A percentile compares a stretch with the other conserved stretches of the same genome.
These are phyloP conservation scores for Eimeria necatrix DNA, from an alignment of 169 alveolate species.

Conservation along the genomic window DNA sequence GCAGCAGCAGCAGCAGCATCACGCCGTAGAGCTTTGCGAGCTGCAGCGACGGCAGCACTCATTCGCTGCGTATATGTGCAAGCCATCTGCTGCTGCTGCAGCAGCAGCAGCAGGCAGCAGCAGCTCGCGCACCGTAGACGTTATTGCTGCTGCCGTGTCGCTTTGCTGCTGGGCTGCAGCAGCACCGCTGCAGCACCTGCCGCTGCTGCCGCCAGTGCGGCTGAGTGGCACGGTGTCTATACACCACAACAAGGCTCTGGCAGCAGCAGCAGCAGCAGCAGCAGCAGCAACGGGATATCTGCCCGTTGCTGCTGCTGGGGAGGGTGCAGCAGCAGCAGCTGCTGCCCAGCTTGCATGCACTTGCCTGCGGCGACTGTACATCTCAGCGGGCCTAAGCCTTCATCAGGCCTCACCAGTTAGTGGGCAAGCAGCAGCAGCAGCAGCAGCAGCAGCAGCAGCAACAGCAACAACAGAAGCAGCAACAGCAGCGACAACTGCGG, in stretches of 20 bases:
- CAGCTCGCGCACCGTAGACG: neutral
- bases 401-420: neutral
- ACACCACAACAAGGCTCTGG: neutral
- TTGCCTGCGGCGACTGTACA: slow-evolving; percentile 65
- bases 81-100: slow-evolving; percentile 41
- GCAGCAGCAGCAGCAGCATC: slow-evolving; percentile 58
- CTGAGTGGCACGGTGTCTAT: slow-evolving; percentile 5
- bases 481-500: neutral
- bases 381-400: slow-evolving; percentile 26
- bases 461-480: slow-evolving; percentile 52
- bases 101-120: slow-evolving; percentile 42
- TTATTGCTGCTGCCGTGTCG: slow-evolving; percentile 59
- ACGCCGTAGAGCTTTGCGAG: slow-evolving; percentile 9
- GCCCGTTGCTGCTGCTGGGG: neutral
- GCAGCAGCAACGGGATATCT: neutral
- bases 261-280: slow-evolving; percentile 62
- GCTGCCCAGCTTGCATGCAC: slow-evolving; percentile 33
- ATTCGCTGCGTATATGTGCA: neutral
- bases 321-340: neutral
- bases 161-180: slow-evolving; percentile 69
- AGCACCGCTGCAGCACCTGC: slow-evolving; percentile 75
- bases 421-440: neutral
- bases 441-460: neutral
- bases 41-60: slow-evolving; percentile 29
- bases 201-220: slow-evolving; percentile 59